phyloP scores from a whole-genome alignment of 148 eudicot species.

The Euryodendron excelsum region DNA sequence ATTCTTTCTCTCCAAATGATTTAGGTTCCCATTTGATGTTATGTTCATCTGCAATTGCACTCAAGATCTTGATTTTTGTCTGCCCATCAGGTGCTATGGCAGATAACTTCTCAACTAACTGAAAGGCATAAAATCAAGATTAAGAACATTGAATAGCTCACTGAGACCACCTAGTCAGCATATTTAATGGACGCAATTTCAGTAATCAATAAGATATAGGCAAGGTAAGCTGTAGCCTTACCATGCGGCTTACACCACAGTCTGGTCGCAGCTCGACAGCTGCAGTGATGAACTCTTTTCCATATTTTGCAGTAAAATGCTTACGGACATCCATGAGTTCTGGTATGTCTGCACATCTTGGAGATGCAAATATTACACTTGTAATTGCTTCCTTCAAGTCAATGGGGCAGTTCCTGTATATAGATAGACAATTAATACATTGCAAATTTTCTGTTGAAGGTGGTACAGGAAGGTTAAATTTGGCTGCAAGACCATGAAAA shows the following conservation, averaged over 20 bases:
- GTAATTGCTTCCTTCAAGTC: slow-evolving; percentile 94
- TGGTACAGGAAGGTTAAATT: neutral
- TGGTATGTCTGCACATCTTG: slow-evolving; percentile 90
- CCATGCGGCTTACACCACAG: slow-evolving; percentile 84
- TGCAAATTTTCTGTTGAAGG: neutral
- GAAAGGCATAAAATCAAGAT: slow-evolving; percentile 32
- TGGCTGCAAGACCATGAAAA: neutral
- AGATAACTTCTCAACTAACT: slow-evolving; percentile 93
- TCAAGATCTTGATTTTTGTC: slow-evolving; percentile 72
- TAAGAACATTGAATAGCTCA: neutral
- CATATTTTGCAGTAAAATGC: slow-evolving; percentile 84
- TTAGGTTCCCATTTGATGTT: slow-evolving; percentile 80
- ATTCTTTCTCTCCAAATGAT: slow-evolving; percentile 63
- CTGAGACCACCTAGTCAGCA: neutral
- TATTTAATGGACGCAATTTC: neutral
- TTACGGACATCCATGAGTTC: slow-evolving; percentile 81
- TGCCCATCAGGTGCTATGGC: slow-evolving; percentile 82
- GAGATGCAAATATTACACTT: slow-evolving; percentile 86
- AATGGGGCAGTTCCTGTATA: slow-evolving; percentile 73
- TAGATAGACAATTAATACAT: slow-evolving; percentile 13
- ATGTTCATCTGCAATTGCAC: slow-evolving; percentile 82
- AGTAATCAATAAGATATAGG: too few relatives aligned
- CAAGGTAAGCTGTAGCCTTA: slow-evolving; percentile 39
- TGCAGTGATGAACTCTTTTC: slow-evolving; percentile 72
- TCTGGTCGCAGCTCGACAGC: slow-evolving; percentile 84